Evolutionary conservation across 352 stramenopile species (phyloP).

Genomic region (Lagenidium giganteum): DNA sequence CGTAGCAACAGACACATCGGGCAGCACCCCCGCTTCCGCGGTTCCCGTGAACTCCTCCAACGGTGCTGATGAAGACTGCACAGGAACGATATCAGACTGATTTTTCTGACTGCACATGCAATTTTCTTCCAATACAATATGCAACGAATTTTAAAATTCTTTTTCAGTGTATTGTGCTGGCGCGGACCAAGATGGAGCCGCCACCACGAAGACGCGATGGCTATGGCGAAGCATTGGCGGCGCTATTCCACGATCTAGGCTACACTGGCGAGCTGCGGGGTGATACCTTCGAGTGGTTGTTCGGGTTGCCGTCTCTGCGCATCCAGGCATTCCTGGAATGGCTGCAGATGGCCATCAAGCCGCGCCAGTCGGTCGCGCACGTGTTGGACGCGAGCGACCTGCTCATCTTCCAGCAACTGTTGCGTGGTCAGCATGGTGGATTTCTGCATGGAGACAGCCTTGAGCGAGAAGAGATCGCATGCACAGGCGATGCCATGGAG

Average conservation of each 20-base stretch:
- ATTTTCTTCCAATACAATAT: too few relatives aligned
- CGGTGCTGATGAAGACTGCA: too few relatives aligned
- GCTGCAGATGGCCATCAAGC: conserved; percentile 24
- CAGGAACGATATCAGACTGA: too few relatives aligned
- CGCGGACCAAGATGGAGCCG: too few relatives aligned
- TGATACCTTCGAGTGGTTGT: conserved; percentile 30
- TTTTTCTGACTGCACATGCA: too few relatives aligned
- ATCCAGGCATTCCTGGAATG: conserved; percentile 41
- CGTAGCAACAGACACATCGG: too few relatives aligned
- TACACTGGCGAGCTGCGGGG: conserved; percentile 22
- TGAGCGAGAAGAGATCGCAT: conserved; percentile 11
- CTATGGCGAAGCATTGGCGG: conserved; percentile 24
- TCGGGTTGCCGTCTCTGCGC: conserved; percentile 31
- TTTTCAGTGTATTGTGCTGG: too few relatives aligned
- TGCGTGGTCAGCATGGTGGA: conserved; percentile 2
- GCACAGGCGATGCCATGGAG: conserved; percentile 6
- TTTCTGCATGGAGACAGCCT: conserved; percentile 21
- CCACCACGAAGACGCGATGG: conserved; percentile 5
- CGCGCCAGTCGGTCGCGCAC: conserved; percentile 24
- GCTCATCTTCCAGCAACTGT: conserved; percentile 22
- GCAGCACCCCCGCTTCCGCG: too few relatives aligned
- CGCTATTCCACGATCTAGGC: conserved; percentile 28
- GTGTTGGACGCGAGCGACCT: conserved; percentile 19
- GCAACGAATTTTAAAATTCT: too few relatives aligned
- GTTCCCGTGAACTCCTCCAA: too few relatives aligned